Base-by-base conservation (phyloP, 176 grass and related monocot genomes). In the Eremochloa ophiuroides region DNA sequence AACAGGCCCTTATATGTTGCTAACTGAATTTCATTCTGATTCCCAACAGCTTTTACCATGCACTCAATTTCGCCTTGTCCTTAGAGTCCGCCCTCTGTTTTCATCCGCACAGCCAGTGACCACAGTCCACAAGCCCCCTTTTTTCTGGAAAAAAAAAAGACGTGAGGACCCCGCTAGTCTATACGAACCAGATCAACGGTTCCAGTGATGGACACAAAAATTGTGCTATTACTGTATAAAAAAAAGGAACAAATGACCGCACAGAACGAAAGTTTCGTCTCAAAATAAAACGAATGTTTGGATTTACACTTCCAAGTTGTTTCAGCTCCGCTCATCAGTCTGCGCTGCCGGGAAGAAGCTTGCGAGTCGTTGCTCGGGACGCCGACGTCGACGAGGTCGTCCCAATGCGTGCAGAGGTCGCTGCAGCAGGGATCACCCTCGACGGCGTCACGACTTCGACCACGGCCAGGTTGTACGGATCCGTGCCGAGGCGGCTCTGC, bases 391-490 rank as follows among this genome's bases (percentile, higher is more conserved):
- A 88, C 17, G 77, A 89, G 22, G 81, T 41, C 14, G 91, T 86
- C n/a, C 86, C 26, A 4, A 33, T 33, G 62, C 62, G 62, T 30
- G 28, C 62, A 33, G 62, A 16, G 22, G 75, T 67, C 30, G 90
- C 80, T 16, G 83, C 42, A 2, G 89, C 88, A 1, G 95, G 92
- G 34, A 95, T 91, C n/a, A 98, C 62, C 46, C 84, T 79, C 11
- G 95, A 93, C 66, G 92, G 90, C 69, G 76, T 93, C 8, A 98
- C 28, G n/a, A 98, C 77, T 75, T 98, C 95, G 25, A 86, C 75
- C 2, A 89, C 51, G 16, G 95, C 86, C 12, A 88, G 59, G 67
- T 83, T 91, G 85, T 86, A 98, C 0, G 88, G 88, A 0, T 91
- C 95, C 3, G 83, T 82, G 12, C 92, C 95, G 23, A 98, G 73